phyloP scores from a whole-genome alignment of 495 filamentous ascomycete genomes.

The Echria macrotheca region DNA sequence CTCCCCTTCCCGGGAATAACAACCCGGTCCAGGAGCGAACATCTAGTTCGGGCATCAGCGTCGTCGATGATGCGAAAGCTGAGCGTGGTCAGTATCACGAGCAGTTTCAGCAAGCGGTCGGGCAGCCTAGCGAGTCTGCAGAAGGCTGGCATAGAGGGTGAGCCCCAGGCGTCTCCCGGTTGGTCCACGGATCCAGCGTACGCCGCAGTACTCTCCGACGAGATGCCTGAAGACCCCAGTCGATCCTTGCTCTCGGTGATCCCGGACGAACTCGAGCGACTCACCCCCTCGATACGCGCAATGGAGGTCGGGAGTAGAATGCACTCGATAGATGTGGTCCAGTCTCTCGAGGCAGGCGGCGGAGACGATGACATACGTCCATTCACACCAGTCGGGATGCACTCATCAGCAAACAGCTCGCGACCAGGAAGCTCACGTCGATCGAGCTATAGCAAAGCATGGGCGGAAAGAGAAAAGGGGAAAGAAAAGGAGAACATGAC shows the following conservation, averaged over 20 bases:
- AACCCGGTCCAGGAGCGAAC: conserved; percentile 54
- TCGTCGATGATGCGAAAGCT: conserved; percentile 80
- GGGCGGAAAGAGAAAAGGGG: too few species aligned
- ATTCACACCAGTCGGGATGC: conserved; percentile 3
- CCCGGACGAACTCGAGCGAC: conserved; percentile 32
- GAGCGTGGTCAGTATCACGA: conserved; percentile 65
- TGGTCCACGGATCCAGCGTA: not conserved
- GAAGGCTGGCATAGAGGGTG: conserved; percentile 13
- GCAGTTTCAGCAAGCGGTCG: conserved; percentile 58
- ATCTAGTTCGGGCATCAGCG: conserved; percentile 61
- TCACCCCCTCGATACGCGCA: conserved; percentile 7
- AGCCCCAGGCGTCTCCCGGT: not conserved
- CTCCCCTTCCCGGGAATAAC: conserved; percentile 85
- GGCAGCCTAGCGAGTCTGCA: conserved; percentile 26
- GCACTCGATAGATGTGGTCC: too few species aligned
- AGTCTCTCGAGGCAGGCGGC: too few species aligned
- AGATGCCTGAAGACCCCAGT: conserved; percentile 8
- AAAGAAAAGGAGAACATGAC: conserved; percentile 26
- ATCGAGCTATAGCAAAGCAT: conserved; percentile 15
- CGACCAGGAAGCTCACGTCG: conserved; percentile 12
- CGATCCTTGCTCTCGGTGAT: conserved; percentile 30
- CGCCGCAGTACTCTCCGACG: not conserved
- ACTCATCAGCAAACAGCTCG: conserved; percentile 15
- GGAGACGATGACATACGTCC: conserved; percentile 2
- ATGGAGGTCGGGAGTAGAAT: not conserved